These are phyloP conservation scores for Ceratonia siliqua DNA, from an alignment of 306 rosid genomes.

Conservation along the genomic window DNA sequence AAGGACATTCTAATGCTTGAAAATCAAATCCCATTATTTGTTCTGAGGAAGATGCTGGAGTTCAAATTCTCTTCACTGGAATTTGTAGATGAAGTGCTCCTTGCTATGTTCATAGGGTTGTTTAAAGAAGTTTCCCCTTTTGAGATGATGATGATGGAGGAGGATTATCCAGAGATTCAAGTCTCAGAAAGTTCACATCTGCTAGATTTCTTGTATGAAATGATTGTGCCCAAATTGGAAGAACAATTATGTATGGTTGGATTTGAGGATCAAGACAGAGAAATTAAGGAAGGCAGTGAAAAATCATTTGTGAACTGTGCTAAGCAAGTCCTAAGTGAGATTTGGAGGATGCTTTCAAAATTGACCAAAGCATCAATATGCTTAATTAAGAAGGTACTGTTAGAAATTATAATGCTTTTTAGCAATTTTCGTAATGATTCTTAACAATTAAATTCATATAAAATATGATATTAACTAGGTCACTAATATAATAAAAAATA, in stretches of 20 bases:
- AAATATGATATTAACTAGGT: too few relatives aligned
- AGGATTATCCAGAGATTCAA: conserved; percentile 32
- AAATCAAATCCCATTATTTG: conserved; percentile 77
- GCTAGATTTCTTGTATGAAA: conserved; percentile 67
- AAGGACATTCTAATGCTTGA: conserved; percentile 84
- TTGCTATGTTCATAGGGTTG: conserved; percentile 57
- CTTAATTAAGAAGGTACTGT: conserved; percentile 41
- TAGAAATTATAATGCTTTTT: too few relatives aligned
- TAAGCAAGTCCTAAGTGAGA: conserved; percentile 24
- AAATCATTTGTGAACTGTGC: conserved; percentile 14
- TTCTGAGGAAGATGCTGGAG: conserved; percentile 73
- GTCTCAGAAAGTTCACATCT: conserved; percentile 60
- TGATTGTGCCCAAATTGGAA: conserved; percentile 57
- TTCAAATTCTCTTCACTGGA: conserved; percentile 50
- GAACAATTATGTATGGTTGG: conserved; percentile 32
- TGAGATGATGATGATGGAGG: conserved; percentile 36
- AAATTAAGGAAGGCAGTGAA: conserved; percentile 30
- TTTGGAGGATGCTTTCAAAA: conserved; percentile 57
- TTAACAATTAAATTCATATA: too few relatives aligned
- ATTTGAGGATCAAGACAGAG: conserved; percentile 23
- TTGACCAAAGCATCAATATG: conserved; percentile 36
- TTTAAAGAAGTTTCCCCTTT: conserved; percentile 64
- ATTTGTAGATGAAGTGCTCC: conserved; percentile 49
- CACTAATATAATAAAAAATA: too few relatives aligned
- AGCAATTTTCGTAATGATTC: too few relatives aligned